Percentiles rank a stretch among this genome's conserved stretches.
Evolutionary conservation across 1,284 basidiomycete genomes (phyloP).

Genomic region (Ganoderma resinaceum): DNA sequence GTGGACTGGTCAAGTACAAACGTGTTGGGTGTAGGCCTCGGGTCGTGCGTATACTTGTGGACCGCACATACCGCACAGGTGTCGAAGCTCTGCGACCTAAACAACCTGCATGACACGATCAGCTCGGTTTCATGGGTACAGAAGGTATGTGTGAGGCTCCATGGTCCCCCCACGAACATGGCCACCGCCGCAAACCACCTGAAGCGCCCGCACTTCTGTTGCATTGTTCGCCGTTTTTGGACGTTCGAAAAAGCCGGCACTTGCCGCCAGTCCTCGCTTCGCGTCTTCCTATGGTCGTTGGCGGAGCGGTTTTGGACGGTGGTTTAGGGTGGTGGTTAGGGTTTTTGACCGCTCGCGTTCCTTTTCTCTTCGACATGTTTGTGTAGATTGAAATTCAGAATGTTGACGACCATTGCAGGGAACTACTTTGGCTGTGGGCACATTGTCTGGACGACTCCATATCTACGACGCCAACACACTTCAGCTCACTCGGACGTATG

Average conservation of each 20-base stretch:
- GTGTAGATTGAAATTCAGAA: neutral
- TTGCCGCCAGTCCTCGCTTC: conserved; percentile 1
- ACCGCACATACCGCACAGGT: conserved; percentile 93
- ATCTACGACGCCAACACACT: conserved; percentile 94
- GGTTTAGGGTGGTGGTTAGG: conserved; percentile 3
- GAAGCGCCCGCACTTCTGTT: neutral
- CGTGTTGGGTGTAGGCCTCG: conserved; percentile 92
- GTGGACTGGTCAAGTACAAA: conserved; percentile 98
- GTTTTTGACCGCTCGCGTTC: neutral
- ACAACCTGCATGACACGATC: conserved; percentile 67
- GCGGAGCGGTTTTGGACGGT: neutral
- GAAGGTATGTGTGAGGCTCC: conserved; percentile 55
- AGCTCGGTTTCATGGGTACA: conserved; percentile 94
- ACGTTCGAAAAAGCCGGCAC: conserved; percentile 1
- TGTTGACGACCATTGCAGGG: conserved; percentile 55
- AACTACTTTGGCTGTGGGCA: conserved; percentile 91
- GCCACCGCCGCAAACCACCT: neutral
- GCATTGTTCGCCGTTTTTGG: conserved; percentile 5
- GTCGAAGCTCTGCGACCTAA: conserved; percentile 90
- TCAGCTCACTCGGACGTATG: conserved; percentile 84
- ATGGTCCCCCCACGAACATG: neutral
- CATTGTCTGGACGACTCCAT: conserved; percentile 85
- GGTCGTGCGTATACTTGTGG: conserved; percentile 96
- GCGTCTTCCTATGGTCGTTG: neutral
- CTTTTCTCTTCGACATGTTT: neutral